Conservation (phyloP, 306 rosid genomes). For the Gleditsia sinensis region DNA sequence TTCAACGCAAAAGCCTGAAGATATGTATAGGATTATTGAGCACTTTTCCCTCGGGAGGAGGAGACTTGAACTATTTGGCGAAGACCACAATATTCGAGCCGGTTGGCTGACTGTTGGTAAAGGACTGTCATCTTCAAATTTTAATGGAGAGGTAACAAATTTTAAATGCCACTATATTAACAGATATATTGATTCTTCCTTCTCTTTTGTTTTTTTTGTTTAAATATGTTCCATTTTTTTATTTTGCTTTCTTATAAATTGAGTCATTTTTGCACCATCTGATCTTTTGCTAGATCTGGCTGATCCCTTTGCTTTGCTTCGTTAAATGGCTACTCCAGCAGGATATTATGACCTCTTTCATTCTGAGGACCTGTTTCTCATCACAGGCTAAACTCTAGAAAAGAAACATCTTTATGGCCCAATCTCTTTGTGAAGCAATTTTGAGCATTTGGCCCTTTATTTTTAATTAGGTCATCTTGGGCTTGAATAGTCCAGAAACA, state of each 20-base stretch:
- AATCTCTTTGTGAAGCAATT: background rate
- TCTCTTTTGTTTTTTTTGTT: background rate
- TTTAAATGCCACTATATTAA: constrained; percentile 7
- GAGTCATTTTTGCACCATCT: constrained; percentile 17
- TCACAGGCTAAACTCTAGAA: constrained; percentile 5
- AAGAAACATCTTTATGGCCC: background rate
- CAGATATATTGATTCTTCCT: background rate
- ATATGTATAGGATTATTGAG: constrained; percentile 93
- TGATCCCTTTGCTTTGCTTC: too few species aligned
- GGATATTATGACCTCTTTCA: background rate
- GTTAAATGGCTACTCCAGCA: background rate
- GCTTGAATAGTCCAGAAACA: background rate
- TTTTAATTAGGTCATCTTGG: constrained; percentile 6
- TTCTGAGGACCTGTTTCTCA: constrained; percentile 14
- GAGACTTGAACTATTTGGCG: constrained; percentile 66
- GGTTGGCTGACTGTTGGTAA: constrained; percentile 93
- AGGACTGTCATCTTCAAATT: constrained; percentile 79
- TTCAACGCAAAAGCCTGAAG: constrained; percentile 95
- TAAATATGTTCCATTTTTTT: background rate
- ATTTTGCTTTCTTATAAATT: constrained; percentile 13
- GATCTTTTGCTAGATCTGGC: background rate
- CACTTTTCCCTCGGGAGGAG: constrained; percentile 97
- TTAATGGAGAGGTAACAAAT: constrained; percentile 67
- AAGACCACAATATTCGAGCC: constrained; percentile 89
- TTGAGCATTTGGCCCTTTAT: background rate